These are phyloP conservation scores for Phallus indusiatus DNA, from an alignment of 768 basidiomycete genomes.

Conservation along the genomic window DNA sequence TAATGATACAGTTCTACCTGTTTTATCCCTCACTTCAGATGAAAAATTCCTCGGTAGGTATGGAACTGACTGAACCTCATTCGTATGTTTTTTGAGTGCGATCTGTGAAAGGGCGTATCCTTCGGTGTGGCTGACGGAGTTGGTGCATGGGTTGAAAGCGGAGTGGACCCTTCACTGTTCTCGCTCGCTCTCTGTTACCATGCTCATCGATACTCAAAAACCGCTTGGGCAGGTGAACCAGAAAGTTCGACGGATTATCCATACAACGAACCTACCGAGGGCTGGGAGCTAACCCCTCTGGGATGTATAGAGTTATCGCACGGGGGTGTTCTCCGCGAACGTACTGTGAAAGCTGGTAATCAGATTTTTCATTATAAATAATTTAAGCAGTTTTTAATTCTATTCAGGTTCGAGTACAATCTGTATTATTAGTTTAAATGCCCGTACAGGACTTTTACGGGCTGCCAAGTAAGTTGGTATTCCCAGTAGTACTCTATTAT, in stretches of 20 bases:
- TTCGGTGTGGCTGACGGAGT: constrained; percentile 90
- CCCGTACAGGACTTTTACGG: constrained; percentile 63
- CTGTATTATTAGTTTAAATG: constrained; percentile 61
- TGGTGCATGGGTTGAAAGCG: constrained; percentile 80
- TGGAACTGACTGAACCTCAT: constrained; percentile 4
- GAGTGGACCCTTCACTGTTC: constrained; percentile 83
- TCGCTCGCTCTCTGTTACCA: constrained; percentile 89
- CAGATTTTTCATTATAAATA: constrained; percentile 1
- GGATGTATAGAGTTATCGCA: constrained; percentile 69
- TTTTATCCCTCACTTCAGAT: constrained; percentile 36
- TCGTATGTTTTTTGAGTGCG: not conserved
- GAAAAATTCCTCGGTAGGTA: constrained; percentile 68
- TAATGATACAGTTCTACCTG: not conserved
- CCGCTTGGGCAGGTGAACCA: constrained; percentile 76
- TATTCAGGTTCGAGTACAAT: constrained; percentile 75
- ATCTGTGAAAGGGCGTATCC: constrained; percentile 48
- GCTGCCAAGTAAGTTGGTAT: constrained; percentile 57
- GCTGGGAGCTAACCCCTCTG: constrained; percentile 55
- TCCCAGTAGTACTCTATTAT: not conserved
- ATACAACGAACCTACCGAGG: constrained; percentile 57
- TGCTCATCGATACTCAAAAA: constrained; percentile 60
- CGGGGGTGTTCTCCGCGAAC: constrained; percentile 59
- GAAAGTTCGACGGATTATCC: constrained; percentile 72
- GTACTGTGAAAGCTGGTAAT: constrained; percentile 29
- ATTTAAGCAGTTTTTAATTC: constrained; percentile 13